Base-by-base conservation (phyloP, 176 grass and related monocot species). In the Carex cristatella region DNA sequence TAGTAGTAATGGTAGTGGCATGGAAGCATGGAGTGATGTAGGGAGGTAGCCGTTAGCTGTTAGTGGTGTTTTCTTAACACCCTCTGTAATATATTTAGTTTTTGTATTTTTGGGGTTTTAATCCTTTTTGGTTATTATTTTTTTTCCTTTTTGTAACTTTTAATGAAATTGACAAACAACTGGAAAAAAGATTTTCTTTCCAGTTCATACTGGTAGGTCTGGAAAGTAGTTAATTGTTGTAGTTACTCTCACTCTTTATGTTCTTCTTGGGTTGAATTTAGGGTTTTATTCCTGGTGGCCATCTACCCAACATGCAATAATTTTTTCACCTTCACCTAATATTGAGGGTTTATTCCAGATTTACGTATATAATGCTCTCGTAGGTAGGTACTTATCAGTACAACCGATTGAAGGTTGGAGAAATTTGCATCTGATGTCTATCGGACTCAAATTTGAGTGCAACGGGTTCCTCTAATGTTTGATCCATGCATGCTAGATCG, bases 1-100 rank as follows among this genome's bases (percentile, higher is more conserved):
- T 13, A 58, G 78, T 9, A 71, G 80, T 61, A 44, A 27, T 40
- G 49, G 69, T 54, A 83, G 53, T 66, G 83, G 85, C 18, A 79
- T 59, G 60, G 86, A 81, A 65, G 66, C 82, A 38, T 87, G 82
- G 85, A 60, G 83, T 42, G 76, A 91, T 77, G 76, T 85, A 65
- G 82, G 86, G 77, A 76, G 86, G 37, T 86, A 87, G 70, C 69
- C 58, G 67, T 78, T 79, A 79, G 74, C 74, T 35, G 53, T 58
- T 67, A 79, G 55, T 56, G 70, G 82, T 44, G 15, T 59, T 62
- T 32, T 51, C 71, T 75, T 18, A 31, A 55, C 72, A 86, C 65
- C 38, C n/a, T 54, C 23, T 89, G 82, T 83, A 92, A 75, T 32
- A 87, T 87, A 89, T 87, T 85, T 87, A 85, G 73, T 81, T 81